phyloP scores from a whole-genome alignment of 75 land plant species.

The Adiantum capillusveneris region DNA sequence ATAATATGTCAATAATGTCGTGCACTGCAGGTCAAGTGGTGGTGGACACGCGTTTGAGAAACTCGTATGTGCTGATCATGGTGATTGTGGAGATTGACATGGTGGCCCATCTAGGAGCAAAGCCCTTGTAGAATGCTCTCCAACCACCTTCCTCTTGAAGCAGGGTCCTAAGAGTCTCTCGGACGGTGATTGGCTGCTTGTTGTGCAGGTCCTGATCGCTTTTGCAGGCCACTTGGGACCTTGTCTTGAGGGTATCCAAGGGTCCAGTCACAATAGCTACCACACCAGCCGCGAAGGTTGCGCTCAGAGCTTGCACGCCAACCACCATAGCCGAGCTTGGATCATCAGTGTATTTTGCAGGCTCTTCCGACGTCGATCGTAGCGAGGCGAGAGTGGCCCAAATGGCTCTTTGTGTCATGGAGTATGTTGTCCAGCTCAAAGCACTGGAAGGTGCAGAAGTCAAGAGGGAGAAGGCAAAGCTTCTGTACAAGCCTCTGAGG shows the following conservation, averaged over 20 bases:
- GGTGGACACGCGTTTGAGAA: slow-evolving; percentile 67
- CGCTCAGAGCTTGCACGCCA: slow-evolving; percentile 81
- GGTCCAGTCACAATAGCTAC: slow-evolving; percentile 85
- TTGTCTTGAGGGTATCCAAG: slow-evolving; percentile 83
- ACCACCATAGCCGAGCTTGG: slow-evolving; percentile 49
- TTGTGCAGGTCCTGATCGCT: slow-evolving; percentile 45
- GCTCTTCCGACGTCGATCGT: slow-evolving; percentile 6
- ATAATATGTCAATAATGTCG: too few species aligned
- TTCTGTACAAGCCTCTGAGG: slow-evolving; percentile 65
- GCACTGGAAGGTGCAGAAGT: slow-evolving; percentile 96
- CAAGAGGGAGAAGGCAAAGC: slow-evolving; percentile 80
- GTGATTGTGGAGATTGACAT: slow-evolving; percentile 77
- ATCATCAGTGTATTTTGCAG: slow-evolving; percentile 17
- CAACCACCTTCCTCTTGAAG: slow-evolving; percentile 84
- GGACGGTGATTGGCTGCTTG: slow-evolving; percentile 35
- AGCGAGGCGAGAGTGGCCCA: slow-evolving; percentile 37
- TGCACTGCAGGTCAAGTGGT: too few species aligned
- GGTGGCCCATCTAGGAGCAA: slow-evolving; percentile 75
- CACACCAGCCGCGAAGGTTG: slow-evolving; percentile 75
- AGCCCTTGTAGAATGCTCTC: slow-evolving; percentile 77
- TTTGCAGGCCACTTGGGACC: slow-evolving; percentile 84
- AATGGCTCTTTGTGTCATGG: slow-evolving; percentile 52
- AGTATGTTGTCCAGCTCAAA: slow-evolving; percentile 93
- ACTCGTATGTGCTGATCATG: slow-evolving; percentile 84
- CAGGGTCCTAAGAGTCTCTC: slow-evolving; percentile 52